These are phyloP conservation scores for Iris pallida DNA, from an alignment of 116 monocot species.

Conservation along the genomic window DNA sequence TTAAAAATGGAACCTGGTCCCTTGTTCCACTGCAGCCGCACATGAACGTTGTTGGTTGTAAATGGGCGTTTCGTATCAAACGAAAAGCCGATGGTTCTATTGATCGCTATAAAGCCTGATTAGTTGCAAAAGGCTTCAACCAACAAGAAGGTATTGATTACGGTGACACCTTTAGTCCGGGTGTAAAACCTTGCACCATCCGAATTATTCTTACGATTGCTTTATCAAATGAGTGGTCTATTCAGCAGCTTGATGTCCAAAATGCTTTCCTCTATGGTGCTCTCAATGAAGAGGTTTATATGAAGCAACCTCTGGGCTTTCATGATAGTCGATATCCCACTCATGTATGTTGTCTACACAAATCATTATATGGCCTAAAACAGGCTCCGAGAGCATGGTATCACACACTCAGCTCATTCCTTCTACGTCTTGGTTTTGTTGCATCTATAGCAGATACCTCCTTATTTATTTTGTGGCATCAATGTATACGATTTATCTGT, in stretches of 20 bases:
- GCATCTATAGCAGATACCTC: not conserved
- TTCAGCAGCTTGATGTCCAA: conserved; percentile 9
- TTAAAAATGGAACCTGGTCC: not conserved
- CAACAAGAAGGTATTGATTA: conserved; percentile 4
- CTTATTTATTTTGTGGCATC: not conserved
- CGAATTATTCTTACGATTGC: not conserved
- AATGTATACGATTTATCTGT: too few species aligned
- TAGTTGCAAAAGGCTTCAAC: not conserved
- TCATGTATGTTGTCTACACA: too few species aligned
- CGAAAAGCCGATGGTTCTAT: not conserved
- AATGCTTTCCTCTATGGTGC: conserved; percentile 17
- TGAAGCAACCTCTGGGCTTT: conserved; percentile 15
- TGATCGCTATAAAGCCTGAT: not conserved
- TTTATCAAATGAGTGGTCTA: not conserved
- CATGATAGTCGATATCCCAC: too few species aligned
- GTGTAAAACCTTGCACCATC: conserved; percentile 11
- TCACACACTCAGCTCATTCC: not conserved
- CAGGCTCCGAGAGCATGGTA: conserved; percentile 14
- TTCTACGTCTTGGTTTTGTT: not conserved
- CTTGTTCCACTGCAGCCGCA: not conserved
- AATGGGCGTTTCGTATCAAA: not conserved
- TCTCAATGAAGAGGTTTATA: conserved; percentile 13
- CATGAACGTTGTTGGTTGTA: not conserved
- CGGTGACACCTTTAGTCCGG: conserved; percentile 7
- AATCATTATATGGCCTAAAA: too few species aligned